These are phyloP conservation scores for Butyriboletus loyo DNA, from an alignment of 768 basidiomycete genomes.

Conservation along the genomic window DNA sequence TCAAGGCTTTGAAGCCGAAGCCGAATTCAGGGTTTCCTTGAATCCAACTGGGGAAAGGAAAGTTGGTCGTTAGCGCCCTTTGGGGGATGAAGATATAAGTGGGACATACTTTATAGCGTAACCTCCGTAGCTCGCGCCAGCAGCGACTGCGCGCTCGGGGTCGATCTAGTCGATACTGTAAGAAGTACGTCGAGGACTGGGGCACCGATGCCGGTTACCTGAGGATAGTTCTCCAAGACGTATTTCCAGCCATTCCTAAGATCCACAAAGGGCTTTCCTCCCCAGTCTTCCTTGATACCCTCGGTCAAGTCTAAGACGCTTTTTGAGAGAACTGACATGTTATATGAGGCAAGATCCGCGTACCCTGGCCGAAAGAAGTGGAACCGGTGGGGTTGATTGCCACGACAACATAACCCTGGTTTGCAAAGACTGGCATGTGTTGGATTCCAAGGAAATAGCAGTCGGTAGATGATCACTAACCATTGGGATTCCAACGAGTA, in stretches of 20 bases:
- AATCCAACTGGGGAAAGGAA: slow-evolving; percentile 66
- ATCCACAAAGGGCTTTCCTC: slow-evolving; percentile 82
- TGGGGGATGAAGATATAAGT: not conserved
- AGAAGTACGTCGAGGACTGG: not conserved
- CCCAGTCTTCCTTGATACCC: slow-evolving; percentile 78
- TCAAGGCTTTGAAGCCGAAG: slow-evolving; percentile 87
- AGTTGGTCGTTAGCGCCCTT: not conserved
- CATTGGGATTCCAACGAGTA: slow-evolving; percentile 88
- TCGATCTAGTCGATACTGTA: slow-evolving; percentile 49
- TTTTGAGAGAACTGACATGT: not conserved
- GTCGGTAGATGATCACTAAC: slow-evolving; percentile 33
- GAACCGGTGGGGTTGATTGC: slow-evolving; percentile 93
- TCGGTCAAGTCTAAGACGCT: slow-evolving; percentile 64
- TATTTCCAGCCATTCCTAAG: slow-evolving; percentile 73
- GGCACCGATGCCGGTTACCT: slow-evolving; percentile 39
- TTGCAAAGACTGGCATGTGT: slow-evolving; percentile 61
- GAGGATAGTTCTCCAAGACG: slow-evolving; percentile 61
- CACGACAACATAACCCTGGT: slow-evolving; percentile 86
- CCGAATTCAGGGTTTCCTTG: slow-evolving; percentile 89
- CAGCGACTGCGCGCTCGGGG: slow-evolving; percentile 64
- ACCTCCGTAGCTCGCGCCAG: slow-evolving; percentile 85
- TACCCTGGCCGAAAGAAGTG: slow-evolving; percentile 89
- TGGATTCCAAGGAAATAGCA: not conserved
- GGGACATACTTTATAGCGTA: slow-evolving; percentile 77
- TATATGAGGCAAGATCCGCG: not conserved